phyloP scores from a whole-genome alignment of 1,139 yeast genomes.

The Suhomyces panamericanus region DNA sequence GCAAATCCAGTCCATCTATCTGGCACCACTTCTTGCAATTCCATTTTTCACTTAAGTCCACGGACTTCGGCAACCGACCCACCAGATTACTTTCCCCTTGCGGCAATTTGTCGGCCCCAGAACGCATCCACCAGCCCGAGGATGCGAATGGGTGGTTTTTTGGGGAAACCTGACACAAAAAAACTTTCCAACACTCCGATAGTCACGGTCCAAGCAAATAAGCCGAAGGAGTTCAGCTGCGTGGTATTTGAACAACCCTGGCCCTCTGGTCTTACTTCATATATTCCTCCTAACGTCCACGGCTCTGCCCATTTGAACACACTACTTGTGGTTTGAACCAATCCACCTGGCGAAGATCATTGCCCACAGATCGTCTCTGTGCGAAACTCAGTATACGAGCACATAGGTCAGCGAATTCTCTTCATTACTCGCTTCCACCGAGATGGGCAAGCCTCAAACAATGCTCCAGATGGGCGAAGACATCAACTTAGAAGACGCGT shows the following conservation, averaged over 20 bases:
- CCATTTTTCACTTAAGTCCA: background rate
- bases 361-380: background rate
- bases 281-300: no score
- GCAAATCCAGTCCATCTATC: background rate
- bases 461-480: conserved; percentile 16
- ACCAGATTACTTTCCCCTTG: conserved; percentile 2
- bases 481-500: conserved; percentile 28
- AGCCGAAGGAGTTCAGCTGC: background rate
- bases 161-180: conserved; percentile 11
- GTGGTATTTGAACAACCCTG: background rate
- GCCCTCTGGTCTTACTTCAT: background rate
- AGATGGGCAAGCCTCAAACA: conserved; percentile 10
- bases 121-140: conserved; percentile 8
- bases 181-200: conserved; percentile 13
- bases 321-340: no score
- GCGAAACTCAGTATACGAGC: background rate
- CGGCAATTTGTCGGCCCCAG: conserved; percentile 12
- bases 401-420: background rate
- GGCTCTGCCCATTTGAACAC: no score
- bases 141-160: conserved; percentile 6
- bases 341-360: no score
- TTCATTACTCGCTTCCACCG: background rate
- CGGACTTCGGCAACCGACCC: background rate
- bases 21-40: background rate
- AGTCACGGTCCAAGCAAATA: conserved; percentile 1